Evolutionary conservation across 257 asterid genomes (phyloP).

Genomic region (Orobanche coerulescens): DNA sequence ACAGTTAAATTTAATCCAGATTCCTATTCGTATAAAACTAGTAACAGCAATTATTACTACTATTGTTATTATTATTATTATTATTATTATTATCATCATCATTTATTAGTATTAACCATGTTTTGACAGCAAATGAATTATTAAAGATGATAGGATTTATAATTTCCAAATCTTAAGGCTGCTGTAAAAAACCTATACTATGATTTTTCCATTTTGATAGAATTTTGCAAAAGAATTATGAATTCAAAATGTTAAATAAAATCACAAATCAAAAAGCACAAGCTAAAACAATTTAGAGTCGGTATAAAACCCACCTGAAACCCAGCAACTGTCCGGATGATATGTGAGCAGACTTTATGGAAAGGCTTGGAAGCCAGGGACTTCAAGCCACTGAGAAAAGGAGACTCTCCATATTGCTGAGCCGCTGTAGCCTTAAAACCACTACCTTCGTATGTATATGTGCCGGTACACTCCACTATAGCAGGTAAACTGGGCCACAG

Average conservation of each 20-base stretch:
- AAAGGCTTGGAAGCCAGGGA: constrained; percentile 78
- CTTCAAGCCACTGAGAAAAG: constrained; percentile 78
- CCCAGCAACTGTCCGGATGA: constrained; percentile 87
- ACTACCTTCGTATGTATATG: constrained; percentile 84
- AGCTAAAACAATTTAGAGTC: not conserved
- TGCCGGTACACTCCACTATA: constrained; percentile 76
- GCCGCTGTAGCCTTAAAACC: constrained; percentile 95
- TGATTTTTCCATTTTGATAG: not conserved
- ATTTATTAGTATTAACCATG: no score
- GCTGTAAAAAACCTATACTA: not conserved
- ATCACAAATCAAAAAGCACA: not conserved
- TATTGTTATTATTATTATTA: no score
- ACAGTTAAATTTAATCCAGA: not conserved
- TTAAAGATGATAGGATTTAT: not conserved
- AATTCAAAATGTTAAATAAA: not conserved
- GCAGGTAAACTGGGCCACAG: constrained; percentile 94
- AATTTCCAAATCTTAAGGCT: not conserved
- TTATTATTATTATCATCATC: no score
- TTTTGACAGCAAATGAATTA: not conserved
- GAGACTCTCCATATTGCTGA: constrained; percentile 91
- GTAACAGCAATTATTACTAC: not conserved
- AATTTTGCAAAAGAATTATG: not conserved
- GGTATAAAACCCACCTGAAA: constrained; percentile 52
- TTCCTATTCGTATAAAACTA: not conserved
- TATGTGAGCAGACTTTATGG: constrained; percentile 87